Percentiles rank a stretch among this genome's conserved stretches.
Evolutionary conservation across 176 grass and related monocot genomes (phyloP).

Genomic region (Eragrostis nindensis): DNA sequence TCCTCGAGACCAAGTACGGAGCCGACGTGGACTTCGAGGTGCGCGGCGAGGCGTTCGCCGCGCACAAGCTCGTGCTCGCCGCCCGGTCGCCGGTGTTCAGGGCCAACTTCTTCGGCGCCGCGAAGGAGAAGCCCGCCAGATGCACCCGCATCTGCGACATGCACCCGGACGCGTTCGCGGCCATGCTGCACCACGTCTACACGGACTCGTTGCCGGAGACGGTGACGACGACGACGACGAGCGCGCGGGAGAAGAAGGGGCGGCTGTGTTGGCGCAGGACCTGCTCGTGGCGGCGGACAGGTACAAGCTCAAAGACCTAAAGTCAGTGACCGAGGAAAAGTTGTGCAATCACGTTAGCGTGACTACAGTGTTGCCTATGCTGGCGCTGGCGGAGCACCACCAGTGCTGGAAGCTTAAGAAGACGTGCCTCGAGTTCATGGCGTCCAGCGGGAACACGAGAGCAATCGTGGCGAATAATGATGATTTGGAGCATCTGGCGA

Average conservation of each 20-base stretch:
- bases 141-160: not conserved
- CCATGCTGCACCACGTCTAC: not conserved
- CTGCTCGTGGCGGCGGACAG: not conserved
- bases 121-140: not conserved
- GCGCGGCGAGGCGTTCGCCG: conserved; percentile 9
- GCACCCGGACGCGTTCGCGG: not conserved
- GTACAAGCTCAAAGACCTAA: not conserved
- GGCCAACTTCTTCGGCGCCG: not conserved
- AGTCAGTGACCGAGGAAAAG: not conserved
- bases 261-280: not conserved
- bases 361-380: not conserved
- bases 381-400: not conserved
- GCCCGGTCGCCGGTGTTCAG: not conserved
- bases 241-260: not conserved
- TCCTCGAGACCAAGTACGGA: not conserved
- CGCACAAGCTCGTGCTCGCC: conserved; percentile 15
- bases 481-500: not conserved
- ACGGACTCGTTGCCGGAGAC: not conserved
- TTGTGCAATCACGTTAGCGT: not conserved
- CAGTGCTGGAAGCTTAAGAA: conserved; percentile 11
- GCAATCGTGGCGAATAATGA: not conserved
- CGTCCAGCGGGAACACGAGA: not conserved
- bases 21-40: conserved; percentile 7
- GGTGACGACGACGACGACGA: not conserved
- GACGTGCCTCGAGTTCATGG: not conserved